Base-by-base conservation (phyloP, 2,329 filamentous ascomycete species). In the Tolypocladium guangdongense region DNA sequence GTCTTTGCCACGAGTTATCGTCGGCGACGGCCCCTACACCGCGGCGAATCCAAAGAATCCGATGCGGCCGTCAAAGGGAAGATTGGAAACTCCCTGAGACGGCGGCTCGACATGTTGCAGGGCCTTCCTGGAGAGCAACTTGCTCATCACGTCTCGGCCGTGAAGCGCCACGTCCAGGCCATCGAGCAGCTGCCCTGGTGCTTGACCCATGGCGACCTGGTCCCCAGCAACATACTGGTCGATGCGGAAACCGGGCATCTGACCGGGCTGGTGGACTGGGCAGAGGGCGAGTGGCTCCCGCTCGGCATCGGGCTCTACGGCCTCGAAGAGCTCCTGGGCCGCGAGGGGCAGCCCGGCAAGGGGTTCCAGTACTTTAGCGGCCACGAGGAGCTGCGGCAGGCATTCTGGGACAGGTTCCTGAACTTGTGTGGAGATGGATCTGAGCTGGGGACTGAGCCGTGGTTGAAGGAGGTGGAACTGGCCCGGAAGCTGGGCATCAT, bases 231-330 rank as follows among this genome's bases (percentile, higher is more conserved):
- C 55, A 73, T 86, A 45, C 72, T 84, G 60, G 70, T 83, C 0
- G 66, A 74, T 51, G 59, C 66, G 0, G 53, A 64, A 1, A 71
- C 71, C 0, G 78, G 76, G 52, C 52, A 59, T 3, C 61, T 85
- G 8, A 69, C 61, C 0, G 83, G 82, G 1, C 55, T 86, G 1
- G 71, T 86, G 0, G 83, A 86, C 60, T 86, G 82, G 83, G 79
- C 80, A 0, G 83, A 86, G 61, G 80, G 77, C 0, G 82, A 85
- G 61, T 74, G 69, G 55, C 62, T 84, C 10, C 82, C 82, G 0
- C 82, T 83, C 58, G 83, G 82, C 0, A 70, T 78, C 3, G 77
- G 76, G 30, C 63, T 84, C 45, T 85, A 84, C 58, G 82, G 81
- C 0, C 64, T 85, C 0, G 82, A 86, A 60, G 75, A 82, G 63